Evolutionary conservation across 2,329 filamentous ascomycete species (phyloP), one percentile per base, ranked within the genome.

Genomic region (Leptographium flavum): DNA sequence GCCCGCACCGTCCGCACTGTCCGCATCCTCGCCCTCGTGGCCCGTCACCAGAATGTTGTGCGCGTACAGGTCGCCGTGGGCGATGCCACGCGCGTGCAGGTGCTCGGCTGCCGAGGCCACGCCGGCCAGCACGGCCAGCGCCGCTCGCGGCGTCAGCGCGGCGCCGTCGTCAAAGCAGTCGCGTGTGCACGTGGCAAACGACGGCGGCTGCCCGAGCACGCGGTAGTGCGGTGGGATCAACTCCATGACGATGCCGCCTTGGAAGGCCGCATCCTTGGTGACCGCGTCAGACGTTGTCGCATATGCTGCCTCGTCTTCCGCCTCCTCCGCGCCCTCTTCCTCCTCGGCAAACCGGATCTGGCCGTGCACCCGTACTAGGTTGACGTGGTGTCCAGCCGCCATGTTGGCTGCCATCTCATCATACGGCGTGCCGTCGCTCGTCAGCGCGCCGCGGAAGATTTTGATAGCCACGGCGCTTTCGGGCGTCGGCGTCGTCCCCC

Each of bases 321-420:
- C 40, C 25, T 69, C 65, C 4, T 56, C 60, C 2, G 56, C 60
- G 1, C 19, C 47, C 4, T 42, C 28, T 9, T 27, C 19, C 1
- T 47, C 42, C 9, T 40, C 45, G 8, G 37, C 46, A 42, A 50
- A 52, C 15, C 45, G 54, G 25, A 71, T 63, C 42, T 60, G 60
- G 2, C 66, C 69, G 14, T 70, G 60, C 1, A 68, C 61, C 42
- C 61, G 59, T 46, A 70, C 67, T 38, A 71, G 62, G 49, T 67
- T 66, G 17, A 59, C 57, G 50, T 71, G 68, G 32, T 60, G 60
- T 11, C 67, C 68, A 0, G 68, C 68, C 1, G 59, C 58, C 42
- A 70, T 60, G 46, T 61, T 67, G 3, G 67, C 67, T 10, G 60
- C 58, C 65, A 71, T 66, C 54, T 71, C 69, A 52, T 71, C 68